These are phyloP conservation scores for Colletotrichum simmondsii DNA, from an alignment of 2,329 filamentous ascomycete species.

Conservation along the genomic window DNA sequence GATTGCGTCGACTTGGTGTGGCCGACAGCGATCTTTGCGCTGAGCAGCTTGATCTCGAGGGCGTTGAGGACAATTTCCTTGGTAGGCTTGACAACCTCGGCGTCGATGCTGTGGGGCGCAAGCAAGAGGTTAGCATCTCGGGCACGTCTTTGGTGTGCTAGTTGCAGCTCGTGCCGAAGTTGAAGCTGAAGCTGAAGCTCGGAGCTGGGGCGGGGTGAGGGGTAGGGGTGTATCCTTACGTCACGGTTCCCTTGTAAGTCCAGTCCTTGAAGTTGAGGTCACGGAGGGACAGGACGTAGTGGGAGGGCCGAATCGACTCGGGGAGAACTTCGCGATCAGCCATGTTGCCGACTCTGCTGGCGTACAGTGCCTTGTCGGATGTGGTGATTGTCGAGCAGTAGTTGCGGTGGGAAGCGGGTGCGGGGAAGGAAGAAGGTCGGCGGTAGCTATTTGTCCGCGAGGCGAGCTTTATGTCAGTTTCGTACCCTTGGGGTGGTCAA, in stretches of 20 bases:
- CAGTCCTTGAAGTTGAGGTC: constrained; percentile 80
- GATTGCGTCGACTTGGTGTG: constrained; percentile 67
- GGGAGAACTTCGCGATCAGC: constrained; percentile 72
- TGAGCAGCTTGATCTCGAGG: constrained; percentile 82
- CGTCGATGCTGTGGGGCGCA: constrained; percentile 69
- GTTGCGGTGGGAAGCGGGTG: constrained; percentile 16
- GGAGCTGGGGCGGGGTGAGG: constrained; percentile 13
- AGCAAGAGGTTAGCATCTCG: not conserved
- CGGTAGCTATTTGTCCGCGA: not conserved
- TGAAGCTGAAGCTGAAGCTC: constrained; percentile 10
- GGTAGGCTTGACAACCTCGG: constrained; percentile 76
- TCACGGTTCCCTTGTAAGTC: constrained; percentile 86
- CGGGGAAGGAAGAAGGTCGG: constrained; percentile 22
- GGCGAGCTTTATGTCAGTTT: constrained; percentile 15
- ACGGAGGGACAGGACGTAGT: constrained; percentile 86
- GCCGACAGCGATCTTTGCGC: constrained; percentile 69
- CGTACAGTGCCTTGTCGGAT: constrained; percentile 38
- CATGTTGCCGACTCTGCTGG: constrained; percentile 51
- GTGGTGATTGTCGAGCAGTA: constrained; percentile 40
- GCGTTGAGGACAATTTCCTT: constrained; percentile 86
- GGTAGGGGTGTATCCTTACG: constrained; percentile 48
- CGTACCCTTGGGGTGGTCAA: no score
- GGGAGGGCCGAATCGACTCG: constrained; percentile 77
- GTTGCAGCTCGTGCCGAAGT: constrained; percentile 15
- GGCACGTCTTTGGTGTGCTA: not conserved